Percentiles rank a stretch among this genome's conserved stretches.
phyloP scores from a whole-genome alignment of 305 asterid species.

The Fraxinus nigra region DNA sequence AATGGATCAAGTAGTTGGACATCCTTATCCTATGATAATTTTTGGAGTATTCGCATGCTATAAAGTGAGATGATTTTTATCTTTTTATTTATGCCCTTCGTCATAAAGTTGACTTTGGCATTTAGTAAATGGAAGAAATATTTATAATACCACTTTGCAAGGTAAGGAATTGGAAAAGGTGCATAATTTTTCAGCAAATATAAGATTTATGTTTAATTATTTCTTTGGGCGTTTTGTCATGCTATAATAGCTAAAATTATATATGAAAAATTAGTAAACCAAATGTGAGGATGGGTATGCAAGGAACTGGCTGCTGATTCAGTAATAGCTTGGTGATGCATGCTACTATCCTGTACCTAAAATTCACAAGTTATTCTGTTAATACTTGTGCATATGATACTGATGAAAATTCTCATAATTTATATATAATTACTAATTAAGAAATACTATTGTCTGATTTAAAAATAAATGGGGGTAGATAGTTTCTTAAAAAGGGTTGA shows the following conservation, averaged over 20 bases:
- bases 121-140: not conserved
- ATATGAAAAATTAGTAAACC: not conserved
- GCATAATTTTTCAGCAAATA: not conserved
- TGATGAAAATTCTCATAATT: constrained; percentile 2
- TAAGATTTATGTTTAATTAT: not conserved
- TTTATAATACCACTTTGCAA: not conserved
- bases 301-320: not conserved
- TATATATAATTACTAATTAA: not conserved
- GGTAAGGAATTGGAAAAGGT: not conserved
- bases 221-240: not conserved
- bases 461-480: not conserved
- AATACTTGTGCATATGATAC: constrained; percentile 4
- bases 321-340: not conserved
- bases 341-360: not conserved
- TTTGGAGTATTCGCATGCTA: not conserved
- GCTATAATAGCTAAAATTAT: not conserved
- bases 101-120: not conserved
- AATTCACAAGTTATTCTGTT: constrained; percentile 2
- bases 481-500: not conserved
- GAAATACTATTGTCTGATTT: not conserved
- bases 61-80: too few species aligned
- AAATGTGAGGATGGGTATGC: not conserved
- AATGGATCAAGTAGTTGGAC: not conserved
- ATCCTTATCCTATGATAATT: not conserved
- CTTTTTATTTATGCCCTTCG: too few species aligned